A percentile compares a stretch with the other conserved stretches of the same genome.
phyloP scores from a whole-genome alignment of 768 basidiomycete species.

The Mycena filopes region DNA sequence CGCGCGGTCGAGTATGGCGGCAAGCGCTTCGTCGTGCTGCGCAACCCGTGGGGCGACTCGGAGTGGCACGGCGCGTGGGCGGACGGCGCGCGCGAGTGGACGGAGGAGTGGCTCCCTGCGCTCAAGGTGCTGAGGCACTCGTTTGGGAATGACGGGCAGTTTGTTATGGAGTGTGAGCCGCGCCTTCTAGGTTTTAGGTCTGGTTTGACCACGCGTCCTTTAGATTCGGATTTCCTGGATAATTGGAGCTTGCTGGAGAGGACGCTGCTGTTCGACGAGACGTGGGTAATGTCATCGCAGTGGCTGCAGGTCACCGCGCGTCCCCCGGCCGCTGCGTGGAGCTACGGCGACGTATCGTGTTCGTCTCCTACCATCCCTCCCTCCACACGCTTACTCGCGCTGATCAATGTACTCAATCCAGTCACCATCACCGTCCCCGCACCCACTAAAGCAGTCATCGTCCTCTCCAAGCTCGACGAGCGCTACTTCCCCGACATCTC shows the following conservation, averaged over 20 bases:
- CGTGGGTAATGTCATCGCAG: conserved; percentile 59
- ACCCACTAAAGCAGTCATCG: conserved; percentile 56
- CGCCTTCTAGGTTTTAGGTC: not conserved
- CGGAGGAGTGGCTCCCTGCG: conserved; percentile 55
- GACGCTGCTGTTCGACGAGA: conserved; percentile 58
- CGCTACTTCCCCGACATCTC: conserved; percentile 62
- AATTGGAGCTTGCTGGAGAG: conserved; percentile 57
- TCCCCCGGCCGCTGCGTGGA: conserved; percentile 60
- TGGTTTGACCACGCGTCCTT: not conserved
- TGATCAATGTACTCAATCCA: conserved; percentile 32
- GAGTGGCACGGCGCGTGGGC: conserved; percentile 63
- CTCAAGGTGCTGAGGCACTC: conserved; percentile 51
- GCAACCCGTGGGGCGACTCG: conserved; percentile 62
- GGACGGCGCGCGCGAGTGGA: conserved; percentile 64
- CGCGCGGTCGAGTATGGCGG: conserved; percentile 55
- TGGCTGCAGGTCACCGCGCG: conserved; percentile 58
- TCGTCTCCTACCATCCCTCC: conserved; percentile 32
- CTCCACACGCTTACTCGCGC: no score
- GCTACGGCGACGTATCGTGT: conserved; percentile 67
- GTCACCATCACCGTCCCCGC: conserved; percentile 58
- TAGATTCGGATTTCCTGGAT: conserved; percentile 54
- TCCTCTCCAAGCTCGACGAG: conserved; percentile 61
- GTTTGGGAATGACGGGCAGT: conserved; percentile 61
- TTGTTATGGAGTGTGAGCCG: conserved; percentile 59
- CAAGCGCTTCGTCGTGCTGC: conserved; percentile 58